phyloP scores from a whole-genome alignment of 2,329 filamentous ascomycete genomes.

The Elsinoe perseae region DNA sequence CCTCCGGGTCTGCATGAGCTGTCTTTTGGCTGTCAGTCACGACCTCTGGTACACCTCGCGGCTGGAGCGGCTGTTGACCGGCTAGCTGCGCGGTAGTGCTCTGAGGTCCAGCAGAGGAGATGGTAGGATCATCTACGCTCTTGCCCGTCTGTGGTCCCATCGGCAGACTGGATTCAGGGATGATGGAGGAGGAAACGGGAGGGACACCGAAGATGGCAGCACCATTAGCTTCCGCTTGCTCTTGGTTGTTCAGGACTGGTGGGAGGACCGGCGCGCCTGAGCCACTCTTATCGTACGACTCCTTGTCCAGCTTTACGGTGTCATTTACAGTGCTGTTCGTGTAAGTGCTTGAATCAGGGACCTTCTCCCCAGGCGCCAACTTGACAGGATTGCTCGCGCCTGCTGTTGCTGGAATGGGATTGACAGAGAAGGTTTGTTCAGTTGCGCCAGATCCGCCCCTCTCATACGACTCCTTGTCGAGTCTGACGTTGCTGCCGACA shows the following conservation, averaged over 20 bases:
- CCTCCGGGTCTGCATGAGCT: conserved; percentile 54
- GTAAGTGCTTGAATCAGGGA: conserved; percentile 60
- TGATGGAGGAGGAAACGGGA: conserved; percentile 50
- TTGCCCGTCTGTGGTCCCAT: conserved; percentile 43
- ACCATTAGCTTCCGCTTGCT: conserved; percentile 34
- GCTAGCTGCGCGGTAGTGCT: conserved; percentile 43
- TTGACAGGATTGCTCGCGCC: conserved; percentile 67
- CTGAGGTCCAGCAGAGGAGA: conserved; percentile 36
- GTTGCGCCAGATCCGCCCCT: conserved; percentile 51
- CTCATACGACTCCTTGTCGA: conserved; percentile 81
- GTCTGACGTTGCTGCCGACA: conserved; percentile 54
- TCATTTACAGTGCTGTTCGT: conserved; percentile 64
- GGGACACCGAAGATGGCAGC: conserved; percentile 41
- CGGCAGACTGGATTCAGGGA: conserved; percentile 76
- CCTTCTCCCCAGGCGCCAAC: conserved; percentile 69
- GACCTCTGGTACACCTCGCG: conserved; percentile 49
- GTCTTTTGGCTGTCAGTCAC: conserved; percentile 66
- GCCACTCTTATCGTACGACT: conserved; percentile 77
- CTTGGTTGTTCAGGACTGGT: conserved; percentile 39
- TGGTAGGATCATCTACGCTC: conserved; percentile 33
- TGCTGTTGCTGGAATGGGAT: conserved; percentile 49
- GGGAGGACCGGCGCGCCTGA: conserved; percentile 41
- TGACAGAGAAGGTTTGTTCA: conserved; percentile 46
- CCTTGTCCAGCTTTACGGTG: conserved; percentile 61
- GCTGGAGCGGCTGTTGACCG: conserved; percentile 38